Evolutionary conservation across 495 filamentous ascomycete genomes (phyloP).

Genomic region (Aspergillus carlsbadensis): DNA sequence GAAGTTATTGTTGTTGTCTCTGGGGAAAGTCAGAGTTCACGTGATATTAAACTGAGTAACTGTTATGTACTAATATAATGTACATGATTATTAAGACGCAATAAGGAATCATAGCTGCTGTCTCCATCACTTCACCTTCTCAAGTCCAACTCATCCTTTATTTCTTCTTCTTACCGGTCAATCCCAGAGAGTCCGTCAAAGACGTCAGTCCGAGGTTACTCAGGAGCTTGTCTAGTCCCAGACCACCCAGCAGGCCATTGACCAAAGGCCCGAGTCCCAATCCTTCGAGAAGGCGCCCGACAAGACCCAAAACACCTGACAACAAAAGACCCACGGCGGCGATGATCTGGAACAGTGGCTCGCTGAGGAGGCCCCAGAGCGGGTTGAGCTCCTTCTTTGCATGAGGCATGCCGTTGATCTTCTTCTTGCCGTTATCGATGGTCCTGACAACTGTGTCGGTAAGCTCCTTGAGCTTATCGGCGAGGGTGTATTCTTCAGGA

Average conservation of each 20-base stretch:
- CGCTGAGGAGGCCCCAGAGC: constrained; percentile 75
- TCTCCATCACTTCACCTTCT: too few species aligned
- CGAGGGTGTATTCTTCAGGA: constrained; percentile 81
- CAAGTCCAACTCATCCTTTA: background rate
- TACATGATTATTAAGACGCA: background rate
- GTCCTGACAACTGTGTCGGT: constrained; percentile 63
- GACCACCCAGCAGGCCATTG: constrained; percentile 73
- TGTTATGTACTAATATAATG: background rate
- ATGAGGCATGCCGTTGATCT: constrained; percentile 86
- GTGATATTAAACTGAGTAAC: background rate
- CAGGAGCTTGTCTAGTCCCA: constrained; percentile 78
- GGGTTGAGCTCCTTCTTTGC: constrained; percentile 94
- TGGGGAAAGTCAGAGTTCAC: background rate
- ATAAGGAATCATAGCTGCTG: background rate
- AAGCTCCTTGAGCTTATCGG: constrained; percentile 77
- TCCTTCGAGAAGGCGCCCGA: constrained; percentile 76
- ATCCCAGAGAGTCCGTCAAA: constrained; percentile 53
- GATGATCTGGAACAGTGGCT: constrained; percentile 91
- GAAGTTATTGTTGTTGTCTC: too few species aligned
- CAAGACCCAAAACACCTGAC: constrained; percentile 76
- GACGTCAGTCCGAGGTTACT: constrained; percentile 68
- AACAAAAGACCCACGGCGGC: constrained; percentile 85
- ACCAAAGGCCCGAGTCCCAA: constrained; percentile 83
- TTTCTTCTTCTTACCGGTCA: constrained; percentile 31
- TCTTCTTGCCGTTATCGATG: constrained; percentile 84